Conservation (phyloP, 2,329 filamentous ascomycete species). For the Arthrocladium fulminans region DNA sequence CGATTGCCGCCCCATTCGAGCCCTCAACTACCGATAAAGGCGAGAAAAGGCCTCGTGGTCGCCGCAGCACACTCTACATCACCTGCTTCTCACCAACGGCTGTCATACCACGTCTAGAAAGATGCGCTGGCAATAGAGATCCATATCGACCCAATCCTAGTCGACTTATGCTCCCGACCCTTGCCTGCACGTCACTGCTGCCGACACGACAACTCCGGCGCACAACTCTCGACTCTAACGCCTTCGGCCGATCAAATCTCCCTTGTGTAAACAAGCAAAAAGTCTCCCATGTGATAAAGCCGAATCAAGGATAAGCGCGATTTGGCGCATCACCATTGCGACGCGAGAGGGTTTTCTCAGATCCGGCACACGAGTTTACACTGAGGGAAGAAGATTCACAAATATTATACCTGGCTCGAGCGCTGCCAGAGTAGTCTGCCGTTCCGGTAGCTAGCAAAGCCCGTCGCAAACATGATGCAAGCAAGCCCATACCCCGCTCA, state of each 20-base stretch:
- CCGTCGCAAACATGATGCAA: slow-evolving; percentile 44
- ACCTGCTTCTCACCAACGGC: not conserved
- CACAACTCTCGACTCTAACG: not conserved
- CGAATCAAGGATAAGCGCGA: not conserved
- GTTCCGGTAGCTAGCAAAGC: not conserved
- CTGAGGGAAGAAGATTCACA: not conserved
- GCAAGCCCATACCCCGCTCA: slow-evolving; percentile 48
- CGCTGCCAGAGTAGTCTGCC: not conserved
- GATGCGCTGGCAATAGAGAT: slow-evolving; percentile 3
- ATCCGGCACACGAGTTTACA: not conserved
- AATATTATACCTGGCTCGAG: not conserved
- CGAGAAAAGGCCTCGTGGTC: not conserved
- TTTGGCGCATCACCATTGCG: not conserved
- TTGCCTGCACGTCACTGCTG: not conserved
- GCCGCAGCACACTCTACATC: not conserved
- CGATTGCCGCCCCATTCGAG: slow-evolving; percentile 4
- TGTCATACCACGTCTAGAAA: not conserved
- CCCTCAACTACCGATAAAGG: slow-evolving; percentile 1
- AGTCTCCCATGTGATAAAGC: not conserved
- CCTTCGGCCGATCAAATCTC: not conserved
- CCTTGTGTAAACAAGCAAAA: not conserved
- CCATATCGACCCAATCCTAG: not conserved
- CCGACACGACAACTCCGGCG: slow-evolving; percentile 3
- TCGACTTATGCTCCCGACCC: not conserved
- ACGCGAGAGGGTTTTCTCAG: not conserved